Conservation (phyloP, 23 red algal species). For the Agarophyton chilense region DNA sequence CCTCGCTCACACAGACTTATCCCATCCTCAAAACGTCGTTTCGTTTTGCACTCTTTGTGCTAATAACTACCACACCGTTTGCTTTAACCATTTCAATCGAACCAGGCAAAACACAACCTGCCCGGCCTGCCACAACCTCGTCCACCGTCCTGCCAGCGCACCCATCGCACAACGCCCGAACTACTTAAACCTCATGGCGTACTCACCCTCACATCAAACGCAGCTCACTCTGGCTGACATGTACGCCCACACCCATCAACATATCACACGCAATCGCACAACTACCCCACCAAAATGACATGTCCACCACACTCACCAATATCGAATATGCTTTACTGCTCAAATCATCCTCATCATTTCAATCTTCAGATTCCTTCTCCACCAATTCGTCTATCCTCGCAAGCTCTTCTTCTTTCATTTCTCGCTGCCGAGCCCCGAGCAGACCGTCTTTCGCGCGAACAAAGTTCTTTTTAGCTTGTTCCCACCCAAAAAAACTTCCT, state of each 20-base stretch:
- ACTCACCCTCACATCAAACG: background rate
- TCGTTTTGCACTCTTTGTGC: conserved; percentile 29
- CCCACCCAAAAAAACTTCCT: conserved; percentile 68
- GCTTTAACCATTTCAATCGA: conserved; percentile 17
- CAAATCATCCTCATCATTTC: too few relatives aligned
- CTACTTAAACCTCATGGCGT: background rate
- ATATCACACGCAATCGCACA: background rate
- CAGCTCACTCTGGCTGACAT: conserved; percentile 31
- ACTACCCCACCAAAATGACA: too few relatives aligned
- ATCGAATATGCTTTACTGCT: too few relatives aligned
- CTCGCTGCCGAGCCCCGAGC: conserved; percentile 52
- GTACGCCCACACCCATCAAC: background rate
- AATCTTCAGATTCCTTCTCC: background rate
- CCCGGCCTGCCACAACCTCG: background rate
- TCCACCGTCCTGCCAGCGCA: background rate
- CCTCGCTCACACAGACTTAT: background rate
- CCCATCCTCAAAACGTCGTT: conserved; percentile 17
- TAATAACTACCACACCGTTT: conserved; percentile 40
- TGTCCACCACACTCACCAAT: too few relatives aligned
- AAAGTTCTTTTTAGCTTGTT: conserved; percentile 53
- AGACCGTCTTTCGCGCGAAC: conserved; percentile 70
- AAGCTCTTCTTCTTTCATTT: conserved; percentile 58
- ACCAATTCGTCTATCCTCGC: conserved; percentile 29
- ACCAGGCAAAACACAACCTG: background rate
- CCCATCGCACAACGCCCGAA: background rate